Evolutionary conservation across 2,329 filamentous ascomycete genomes (phyloP), one percentile per base, ranked within the genome.

Genomic region (Xylariaceae sp.): DNA sequence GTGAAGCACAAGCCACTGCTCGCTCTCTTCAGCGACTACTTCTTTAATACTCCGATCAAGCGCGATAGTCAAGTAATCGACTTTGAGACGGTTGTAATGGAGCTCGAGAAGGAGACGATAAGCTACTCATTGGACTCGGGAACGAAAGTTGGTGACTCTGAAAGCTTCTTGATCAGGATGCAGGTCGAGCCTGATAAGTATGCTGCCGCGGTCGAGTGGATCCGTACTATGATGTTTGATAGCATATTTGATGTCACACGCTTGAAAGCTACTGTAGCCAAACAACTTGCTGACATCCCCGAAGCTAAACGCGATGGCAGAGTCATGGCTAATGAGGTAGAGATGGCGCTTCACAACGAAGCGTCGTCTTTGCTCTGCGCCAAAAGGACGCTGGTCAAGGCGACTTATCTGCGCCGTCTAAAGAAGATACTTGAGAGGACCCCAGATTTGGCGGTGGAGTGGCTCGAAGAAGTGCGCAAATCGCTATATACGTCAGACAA

Each of bases 161-260:
- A 99, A 67, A 86, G 91, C 66, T 72, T 96, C 27, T 81, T 84
- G 50, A 82, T 97, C 43, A 82, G 85, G 56, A 87, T 99, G 69
- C 86, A 94, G 60, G 83, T 94, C 6, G 94, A 99, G 68, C 82
- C 86, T 0, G 85, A 92, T 45, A 96, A 95, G 68, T 97, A 97
- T 66, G 76, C 81, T 39, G 84, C 83, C 0, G 85, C 89, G 2
- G 86, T 97, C 49, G 77, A 84, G 52, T 96, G 91, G 90, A 77
- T 96, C 11, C 85, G 84, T 17, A 87, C 88, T 11, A 80, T 97
- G 68, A 86, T 96, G 67, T 95, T 92, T 66, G 85, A 95, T 65
- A 87, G 89, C 36, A 77, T 96, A 45, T 96, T 97, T 62, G 92
- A 97, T 61, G 78, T 85, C 3, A 71, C 74, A 43, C 75, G 83